Base-by-base conservation (phyloP, 768 basidiomycete genomes). In the Fomitopsis pulvina region DNA sequence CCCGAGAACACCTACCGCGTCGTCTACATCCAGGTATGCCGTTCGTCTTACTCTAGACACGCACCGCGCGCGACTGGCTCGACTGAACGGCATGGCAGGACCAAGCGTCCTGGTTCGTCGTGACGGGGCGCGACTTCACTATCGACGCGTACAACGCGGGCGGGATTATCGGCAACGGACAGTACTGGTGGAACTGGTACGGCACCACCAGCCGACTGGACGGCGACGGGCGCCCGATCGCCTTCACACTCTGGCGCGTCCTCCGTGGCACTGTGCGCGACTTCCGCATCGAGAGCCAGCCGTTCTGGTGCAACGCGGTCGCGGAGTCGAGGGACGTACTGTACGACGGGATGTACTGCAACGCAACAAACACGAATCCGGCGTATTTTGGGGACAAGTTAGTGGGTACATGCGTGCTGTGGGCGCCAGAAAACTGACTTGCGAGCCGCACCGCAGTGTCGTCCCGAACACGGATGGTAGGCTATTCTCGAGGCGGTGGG, bases 61-160 rank as follows among this genome's bases (percentile, higher is more conserved):
- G 18, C 27, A 0, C 34, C 8, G 30, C 48, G 27, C 18, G 21
- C 21, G 40, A 6, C 18, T 20, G 24, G 22, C 20, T n/a, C n/a
- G n/a, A 4, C n/a, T 18, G 21, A 42, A 18, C 22, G 32, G 20
- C 2, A 14, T 12, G 40, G 16, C 45, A 81, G 77, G 71, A 66
- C 55, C 81, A 82, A 67, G 77, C 80, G 1, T 81, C 80, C 6
- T 82, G 79, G 78, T 82, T 82, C 53, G 75, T 81, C 37, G 67
- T 82, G 18, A 80, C 78, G 1, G 80, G 79, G 2, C 63, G 63
- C 30, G 71, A 80, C 64, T 81, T 81, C 52, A 64, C 66, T 14
- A 71, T 81, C 54, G 75, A 81, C 55, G 80, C 73, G 2, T 76
- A 81, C 57, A 70, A 70, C 54, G 66, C 66, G 0, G 80, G 80